Evolutionary conservation across 2,329 filamentous ascomycete species (phyloP), one percentile per base, ranked within the genome.

Genomic region (Leptographium lundbergii): DNA sequence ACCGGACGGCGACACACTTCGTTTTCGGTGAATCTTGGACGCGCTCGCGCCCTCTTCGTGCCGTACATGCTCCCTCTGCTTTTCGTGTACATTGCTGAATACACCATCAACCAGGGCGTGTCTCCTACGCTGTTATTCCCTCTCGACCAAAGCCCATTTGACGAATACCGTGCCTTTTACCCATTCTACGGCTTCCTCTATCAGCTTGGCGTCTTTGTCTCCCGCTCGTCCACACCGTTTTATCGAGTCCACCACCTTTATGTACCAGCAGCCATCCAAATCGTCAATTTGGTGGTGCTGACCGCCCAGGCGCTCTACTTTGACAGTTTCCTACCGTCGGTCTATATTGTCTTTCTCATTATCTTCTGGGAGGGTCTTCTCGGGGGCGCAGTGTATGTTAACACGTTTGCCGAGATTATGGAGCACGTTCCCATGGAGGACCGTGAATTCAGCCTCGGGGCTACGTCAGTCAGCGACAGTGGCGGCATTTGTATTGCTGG

Each of bases 91-190:
- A 81, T 97, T 42, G 90, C 91, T 59, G 94, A 99, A 75, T 99
- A 99, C 70, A 95, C 89, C 59, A 96, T 97, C 72, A 97, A 97
- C 74, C 91, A 96, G 74, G 92, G 91, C 42, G 90, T 97, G 0
- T 79, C 90, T 0, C 92, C 94, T 0, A 96, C 91, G 0, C 77
- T 97, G 0, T 81, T 99, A 5, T 99, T 96, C 69, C 90, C 91
- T 0, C 77, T 96, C 0, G 69, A 78, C 1, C 73, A 80, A 13
- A 87, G 88, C 1, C 94, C 94, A 0, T 97, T 97, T 69, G 73
- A 76, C 36, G 82, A 89, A 65, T 94, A 85, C 69, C 86, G 92
- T 48, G 87, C 86, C 36, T 97, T 96, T 70, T 99, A 99, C 67
- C 91, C 92, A 0, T 89, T 92, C 62, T 99, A 99, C 71, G 88